A percentile compares a stretch with the other conserved stretches of the same genome.
phyloP scores from a whole-genome alignment of 345 rosid species.

The Abelmoschus esculentus region DNA sequence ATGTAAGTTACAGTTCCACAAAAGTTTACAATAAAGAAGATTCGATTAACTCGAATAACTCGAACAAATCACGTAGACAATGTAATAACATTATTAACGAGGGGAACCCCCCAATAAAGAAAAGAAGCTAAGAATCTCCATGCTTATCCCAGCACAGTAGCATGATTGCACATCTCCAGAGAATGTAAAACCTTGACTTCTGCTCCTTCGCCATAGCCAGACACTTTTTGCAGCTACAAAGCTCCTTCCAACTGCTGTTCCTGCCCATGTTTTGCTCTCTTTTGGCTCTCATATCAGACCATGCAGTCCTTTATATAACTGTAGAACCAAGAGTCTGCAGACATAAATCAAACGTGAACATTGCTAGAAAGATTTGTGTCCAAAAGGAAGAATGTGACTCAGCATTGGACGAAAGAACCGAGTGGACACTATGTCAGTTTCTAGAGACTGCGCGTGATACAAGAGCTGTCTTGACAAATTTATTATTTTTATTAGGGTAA shows the following conservation, averaged over 20 bases:
- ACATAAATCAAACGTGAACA: neutral
- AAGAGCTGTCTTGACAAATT: no score
- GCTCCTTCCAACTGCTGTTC: neutral
- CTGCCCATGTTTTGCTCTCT: neutral
- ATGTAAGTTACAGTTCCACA: slow-evolving; percentile 32
- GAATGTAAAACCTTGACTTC: slow-evolving; percentile 4
- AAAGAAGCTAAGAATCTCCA: neutral
- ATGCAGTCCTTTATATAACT: neutral
- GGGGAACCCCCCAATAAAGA: neutral
- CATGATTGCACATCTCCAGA: slow-evolving; percentile 7
- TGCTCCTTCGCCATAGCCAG: slow-evolving; percentile 9
- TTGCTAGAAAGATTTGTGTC: no score
- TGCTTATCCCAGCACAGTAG: slow-evolving; percentile 3
- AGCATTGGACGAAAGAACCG: neutral
- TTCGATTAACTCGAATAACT: no score
- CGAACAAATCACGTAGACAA: neutral
- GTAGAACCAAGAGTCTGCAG: no score
- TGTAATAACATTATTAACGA: neutral
- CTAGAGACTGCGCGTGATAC: neutral
- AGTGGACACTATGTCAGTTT: neutral
- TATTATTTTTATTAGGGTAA: no score
- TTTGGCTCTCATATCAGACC: neutral
- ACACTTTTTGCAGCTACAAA: slow-evolving; percentile 2
- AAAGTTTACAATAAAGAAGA: slow-evolving; percentile 21
- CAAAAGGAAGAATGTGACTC: neutral